Conservation (phyloP, 257 asterid genomes). For the Anisodus acutangulus region DNA sequence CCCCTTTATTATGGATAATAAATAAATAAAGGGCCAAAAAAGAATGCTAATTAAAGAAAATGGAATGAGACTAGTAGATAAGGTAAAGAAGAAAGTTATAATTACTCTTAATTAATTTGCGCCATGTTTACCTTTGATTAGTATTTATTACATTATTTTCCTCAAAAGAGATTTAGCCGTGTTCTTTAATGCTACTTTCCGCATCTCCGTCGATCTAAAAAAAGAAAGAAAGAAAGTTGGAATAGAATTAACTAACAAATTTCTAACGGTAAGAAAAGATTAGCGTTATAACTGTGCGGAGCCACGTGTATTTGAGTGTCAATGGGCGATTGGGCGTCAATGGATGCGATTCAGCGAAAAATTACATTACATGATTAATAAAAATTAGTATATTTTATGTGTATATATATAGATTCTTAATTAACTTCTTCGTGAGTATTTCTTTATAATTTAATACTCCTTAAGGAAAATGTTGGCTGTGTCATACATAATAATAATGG, state of each 20-base stretch:
- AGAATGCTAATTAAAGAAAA: neutral
- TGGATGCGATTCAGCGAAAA: too few species aligned
- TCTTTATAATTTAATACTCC: neutral
- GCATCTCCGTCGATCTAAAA: neutral
- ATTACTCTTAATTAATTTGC: conserved; percentile 2
- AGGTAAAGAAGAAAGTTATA: neutral
- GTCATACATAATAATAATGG: too few species aligned
- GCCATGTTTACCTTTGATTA: neutral
- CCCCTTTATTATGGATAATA: neutral
- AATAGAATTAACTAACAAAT: neutral
- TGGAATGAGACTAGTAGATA: neutral
- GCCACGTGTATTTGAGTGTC: too few species aligned
- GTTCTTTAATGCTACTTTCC: conserved; percentile 11
- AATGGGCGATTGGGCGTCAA: too few species aligned
- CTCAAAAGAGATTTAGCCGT: neutral
- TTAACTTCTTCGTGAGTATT: too few species aligned
- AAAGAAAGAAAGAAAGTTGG: neutral
- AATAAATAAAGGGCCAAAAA: neutral
- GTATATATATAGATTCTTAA: too few species aligned
- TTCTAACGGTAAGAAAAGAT: neutral
- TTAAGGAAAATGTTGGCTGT: too few species aligned
- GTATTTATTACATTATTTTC: neutral
- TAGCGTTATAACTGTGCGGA: neutral
- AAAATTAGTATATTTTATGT: too few species aligned
- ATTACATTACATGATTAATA: too few species aligned